Conservation (phyloP, 257 asterid genomes). For the Solanum boliviense region DNA sequence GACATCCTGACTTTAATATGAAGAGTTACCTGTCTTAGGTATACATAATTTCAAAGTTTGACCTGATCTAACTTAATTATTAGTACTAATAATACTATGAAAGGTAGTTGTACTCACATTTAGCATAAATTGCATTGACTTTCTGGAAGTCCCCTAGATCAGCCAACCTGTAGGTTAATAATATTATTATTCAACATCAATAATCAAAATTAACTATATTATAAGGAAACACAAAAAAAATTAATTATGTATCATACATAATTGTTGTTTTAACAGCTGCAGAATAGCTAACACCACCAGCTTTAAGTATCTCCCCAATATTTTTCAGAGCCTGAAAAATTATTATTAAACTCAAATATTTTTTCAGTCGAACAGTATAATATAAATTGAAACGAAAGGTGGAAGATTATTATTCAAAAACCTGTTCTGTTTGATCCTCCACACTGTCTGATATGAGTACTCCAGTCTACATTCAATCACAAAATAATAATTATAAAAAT, state of each 20-base stretch:
- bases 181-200: not conserved
- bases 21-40: not conserved
- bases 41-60: not conserved
- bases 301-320: constrained; percentile 93
- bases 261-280: constrained; percentile 96
- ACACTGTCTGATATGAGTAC: constrained; percentile 62
- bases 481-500: not conserved
- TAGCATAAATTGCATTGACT: constrained; percentile 85
- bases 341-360: not conserved
- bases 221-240: not conserved
- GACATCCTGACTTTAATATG: not conserved
- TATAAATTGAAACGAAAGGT: not conserved
- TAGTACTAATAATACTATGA: not conserved
- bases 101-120: constrained; percentile 49
- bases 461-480: constrained; percentile 53
- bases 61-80: not conserved
- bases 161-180: constrained; percentile 69
- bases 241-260: constrained; percentile 35
- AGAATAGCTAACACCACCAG: constrained; percentile 71
- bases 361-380: rapidly evolving
- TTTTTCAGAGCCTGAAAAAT: constrained; percentile 61
- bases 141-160: constrained; percentile 83
- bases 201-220: not conserved
- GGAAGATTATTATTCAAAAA: not conserved
- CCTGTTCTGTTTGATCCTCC: constrained; percentile 98